These are phyloP conservation scores for Sarcocystis neurona DNA, from an alignment of 169 alveolate species.

Conservation along the genomic window DNA sequence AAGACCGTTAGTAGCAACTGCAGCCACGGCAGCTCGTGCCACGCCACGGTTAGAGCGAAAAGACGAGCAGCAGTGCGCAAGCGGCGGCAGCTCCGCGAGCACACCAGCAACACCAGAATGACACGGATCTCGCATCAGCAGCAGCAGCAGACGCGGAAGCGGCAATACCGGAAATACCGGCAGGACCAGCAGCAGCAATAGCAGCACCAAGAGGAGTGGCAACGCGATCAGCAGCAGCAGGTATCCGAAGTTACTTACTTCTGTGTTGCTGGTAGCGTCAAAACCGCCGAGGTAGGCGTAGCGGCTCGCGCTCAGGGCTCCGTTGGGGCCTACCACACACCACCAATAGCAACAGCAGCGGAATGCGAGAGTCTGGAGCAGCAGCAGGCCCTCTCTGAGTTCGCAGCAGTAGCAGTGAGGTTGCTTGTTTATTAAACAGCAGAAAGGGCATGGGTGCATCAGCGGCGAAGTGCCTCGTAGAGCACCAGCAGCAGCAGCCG, in stretches of 20 bases:
- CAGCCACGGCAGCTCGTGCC: background rate
- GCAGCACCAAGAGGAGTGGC: background rate
- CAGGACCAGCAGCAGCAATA: background rate
- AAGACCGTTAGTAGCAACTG: background rate
- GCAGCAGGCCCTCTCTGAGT: background rate
- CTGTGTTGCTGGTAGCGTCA: conserved; percentile 80
- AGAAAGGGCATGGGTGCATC: no score
- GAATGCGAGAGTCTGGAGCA: background rate
- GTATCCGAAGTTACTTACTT: conserved; percentile 44
- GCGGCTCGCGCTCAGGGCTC: conserved; percentile 87
- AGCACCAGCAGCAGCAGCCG: no score
- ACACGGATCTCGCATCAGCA: background rate
- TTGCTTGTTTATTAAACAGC: no score
- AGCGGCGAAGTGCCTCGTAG: no score
- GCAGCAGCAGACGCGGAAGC: conserved; percentile 19
- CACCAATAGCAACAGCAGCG: background rate
- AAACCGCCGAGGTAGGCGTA: conserved; percentile 83
- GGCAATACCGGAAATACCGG: background rate
- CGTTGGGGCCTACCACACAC: conserved; percentile 87
- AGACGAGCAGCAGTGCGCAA: background rate
- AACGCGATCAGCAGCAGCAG: background rate
- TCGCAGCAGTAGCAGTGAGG: no score
- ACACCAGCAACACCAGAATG: no score
- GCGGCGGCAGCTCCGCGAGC: background rate
- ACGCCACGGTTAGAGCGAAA: background rate